phyloP scores from a whole-genome alignment of 495 filamentous ascomycete genomes.

The Podospora pseudoanserina region DNA sequence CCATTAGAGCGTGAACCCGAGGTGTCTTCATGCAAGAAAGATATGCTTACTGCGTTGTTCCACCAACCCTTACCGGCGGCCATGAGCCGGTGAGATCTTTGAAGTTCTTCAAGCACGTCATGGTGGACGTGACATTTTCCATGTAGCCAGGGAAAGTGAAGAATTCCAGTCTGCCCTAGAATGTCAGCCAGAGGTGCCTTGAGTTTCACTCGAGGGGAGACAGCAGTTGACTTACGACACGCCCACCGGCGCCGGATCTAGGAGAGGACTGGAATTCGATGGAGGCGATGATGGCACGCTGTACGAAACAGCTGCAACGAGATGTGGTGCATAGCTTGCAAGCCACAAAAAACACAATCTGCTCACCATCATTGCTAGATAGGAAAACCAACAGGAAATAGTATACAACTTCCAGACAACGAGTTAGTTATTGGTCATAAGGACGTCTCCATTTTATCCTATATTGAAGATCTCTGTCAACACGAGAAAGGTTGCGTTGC shows the following conservation, averaged over 20 bases:
- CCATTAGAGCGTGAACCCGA: not conserved
- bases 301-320: not conserved
- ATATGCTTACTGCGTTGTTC: conserved; percentile 45
- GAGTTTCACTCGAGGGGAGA: not conserved
- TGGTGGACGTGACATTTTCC: conserved; percentile 51
- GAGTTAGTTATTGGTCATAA: not conserved
- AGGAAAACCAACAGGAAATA: not conserved
- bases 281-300: conserved; percentile 4
- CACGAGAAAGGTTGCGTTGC: not conserved
- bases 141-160: conserved; percentile 60
- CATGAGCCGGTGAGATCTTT: conserved; percentile 50
- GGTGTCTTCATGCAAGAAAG: not conserved
- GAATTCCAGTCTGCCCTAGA: conserved; percentile 42
- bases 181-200: not conserved
- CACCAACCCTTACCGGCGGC: conserved; percentile 58
- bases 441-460: not conserved
- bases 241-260: conserved; percentile 5
- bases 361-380: not conserved
- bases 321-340: not conserved
- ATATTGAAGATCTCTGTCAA: not conserved
- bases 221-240: not conserved
- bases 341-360: not conserved
- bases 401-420: not conserved
- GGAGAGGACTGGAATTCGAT: conserved; percentile 6
- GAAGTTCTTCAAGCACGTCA: conserved; percentile 53